Percentiles rank a stretch among this genome's conserved stretches.
These are phyloP conservation scores for Backusella westeae DNA, from an alignment of 192 early-diverging fungal genomes.

Conservation along the genomic window DNA sequence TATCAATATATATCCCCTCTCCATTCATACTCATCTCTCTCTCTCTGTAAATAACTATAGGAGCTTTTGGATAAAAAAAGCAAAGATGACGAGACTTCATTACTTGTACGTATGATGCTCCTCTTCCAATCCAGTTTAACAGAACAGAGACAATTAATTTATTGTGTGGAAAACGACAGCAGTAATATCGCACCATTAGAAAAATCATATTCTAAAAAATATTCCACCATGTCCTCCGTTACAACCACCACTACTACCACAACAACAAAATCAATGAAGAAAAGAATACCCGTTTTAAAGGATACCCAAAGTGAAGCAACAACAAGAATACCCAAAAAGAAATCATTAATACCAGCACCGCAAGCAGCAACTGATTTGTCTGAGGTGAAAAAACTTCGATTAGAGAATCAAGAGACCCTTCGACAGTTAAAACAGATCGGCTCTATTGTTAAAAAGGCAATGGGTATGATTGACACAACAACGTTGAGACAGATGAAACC, in stretches of 20 bases:
- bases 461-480: conserved; percentile 1
- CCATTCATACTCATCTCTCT: neutral
- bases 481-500: neutral
- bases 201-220: neutral
- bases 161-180: neutral
- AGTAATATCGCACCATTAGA: neutral
- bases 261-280: neutral
- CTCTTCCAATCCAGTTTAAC: conserved; percentile 15
- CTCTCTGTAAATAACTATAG: neutral
- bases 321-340: neutral
- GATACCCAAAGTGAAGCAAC: neutral
- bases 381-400: neutral
- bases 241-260: neutral
- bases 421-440: neutral
- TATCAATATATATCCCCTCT: neutral
- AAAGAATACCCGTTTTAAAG: neutral
- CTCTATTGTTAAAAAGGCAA: neutral
- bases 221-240: neutral
- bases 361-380: neutral
- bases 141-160: neutral
- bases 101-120: neutral
- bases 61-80: neutral
- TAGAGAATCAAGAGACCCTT: neutral
- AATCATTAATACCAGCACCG: neutral
- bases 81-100: neutral